A percentile compares a stretch with the other conserved stretches of the same genome.
Evolutionary conservation across 1,139 yeast genomes (phyloP).

Genomic region (Diutina siamensis): DNA sequence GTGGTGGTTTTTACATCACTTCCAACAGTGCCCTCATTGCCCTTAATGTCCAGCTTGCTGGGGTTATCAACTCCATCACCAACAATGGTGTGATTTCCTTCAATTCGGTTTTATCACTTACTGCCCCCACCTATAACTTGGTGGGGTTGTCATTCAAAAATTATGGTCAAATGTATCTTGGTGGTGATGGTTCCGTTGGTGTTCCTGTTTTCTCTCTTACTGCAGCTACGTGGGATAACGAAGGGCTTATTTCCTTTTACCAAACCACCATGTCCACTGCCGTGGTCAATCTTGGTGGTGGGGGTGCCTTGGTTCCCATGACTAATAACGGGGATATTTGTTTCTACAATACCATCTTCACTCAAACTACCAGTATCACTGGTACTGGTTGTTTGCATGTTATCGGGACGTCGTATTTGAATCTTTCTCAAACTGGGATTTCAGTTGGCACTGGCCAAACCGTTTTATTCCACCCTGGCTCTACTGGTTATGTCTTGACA

Average conservation of each 20-base stretch:
- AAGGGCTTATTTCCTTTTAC: constrained; percentile 2
- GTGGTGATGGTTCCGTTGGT: background rate
- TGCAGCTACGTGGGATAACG: background rate
- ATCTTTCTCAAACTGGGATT: background rate
- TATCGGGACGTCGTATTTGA: background rate
- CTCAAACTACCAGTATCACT: background rate
- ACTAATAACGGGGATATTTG: constrained; percentile 5
- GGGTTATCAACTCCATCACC: background rate
- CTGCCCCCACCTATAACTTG: constrained; percentile 1
- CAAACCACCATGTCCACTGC: background rate
- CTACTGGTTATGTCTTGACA: background rate
- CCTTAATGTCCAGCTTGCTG: background rate
- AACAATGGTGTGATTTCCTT: constrained; percentile 3
- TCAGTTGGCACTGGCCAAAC: background rate
- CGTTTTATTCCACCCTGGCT: background rate
- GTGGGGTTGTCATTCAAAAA: constrained; percentile 1
- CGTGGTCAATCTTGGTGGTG: background rate
- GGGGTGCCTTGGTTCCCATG: background rate
- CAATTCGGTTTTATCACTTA: constrained; percentile 1
- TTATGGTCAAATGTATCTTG: constrained; percentile 1
- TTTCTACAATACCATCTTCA: background rate
- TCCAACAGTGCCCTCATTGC: background rate
- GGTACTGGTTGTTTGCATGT: constrained; percentile 3
- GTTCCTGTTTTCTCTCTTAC: background rate
- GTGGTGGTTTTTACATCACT: constrained; percentile 2